phyloP scores from a whole-genome alignment of 2,329 filamentous ascomycete species.

The Aspergillus sp. region DNA sequence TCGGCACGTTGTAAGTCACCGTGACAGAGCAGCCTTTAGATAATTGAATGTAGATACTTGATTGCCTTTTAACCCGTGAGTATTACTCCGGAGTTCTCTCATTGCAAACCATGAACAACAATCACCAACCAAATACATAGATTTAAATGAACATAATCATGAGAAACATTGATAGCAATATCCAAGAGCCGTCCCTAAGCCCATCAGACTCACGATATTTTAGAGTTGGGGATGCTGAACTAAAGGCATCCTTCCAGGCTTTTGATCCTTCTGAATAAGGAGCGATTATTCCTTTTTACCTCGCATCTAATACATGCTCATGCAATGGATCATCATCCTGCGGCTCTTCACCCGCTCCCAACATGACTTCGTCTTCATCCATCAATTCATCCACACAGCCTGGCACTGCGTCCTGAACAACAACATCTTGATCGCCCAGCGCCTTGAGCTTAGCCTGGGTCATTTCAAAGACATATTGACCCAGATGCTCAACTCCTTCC shows the following conservation, averaged over 20 bases:
- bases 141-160: neutral
- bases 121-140: neutral
- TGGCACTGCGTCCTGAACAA: constrained; percentile 34
- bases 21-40: neutral
- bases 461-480: constrained; percentile 97
- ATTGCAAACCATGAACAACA: neutral
- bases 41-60: neutral
- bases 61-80: neutral
- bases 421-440: constrained; percentile 48
- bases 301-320: constrained; percentile 22
- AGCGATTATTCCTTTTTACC: neutral
- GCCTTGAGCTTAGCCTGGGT: constrained; percentile 69
- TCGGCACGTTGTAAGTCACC: neutral
- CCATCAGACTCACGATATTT: neutral
- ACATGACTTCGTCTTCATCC: constrained; percentile 37
- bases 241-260: neutral
- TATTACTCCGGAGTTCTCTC: neutral
- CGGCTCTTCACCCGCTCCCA: constrained; percentile 33
- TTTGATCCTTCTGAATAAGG: neutral
- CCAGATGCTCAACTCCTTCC: constrained; percentile 89
- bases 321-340: constrained; percentile 35
- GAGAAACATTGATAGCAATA: neutral
- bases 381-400: constrained; percentile 30
- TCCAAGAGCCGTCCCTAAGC: neutral
- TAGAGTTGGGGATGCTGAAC: neutral